These are phyloP conservation scores for Akanthomyces dipterigenus DNA, from an alignment of 2,329 filamentous ascomycete species.

Conservation along the genomic window DNA sequence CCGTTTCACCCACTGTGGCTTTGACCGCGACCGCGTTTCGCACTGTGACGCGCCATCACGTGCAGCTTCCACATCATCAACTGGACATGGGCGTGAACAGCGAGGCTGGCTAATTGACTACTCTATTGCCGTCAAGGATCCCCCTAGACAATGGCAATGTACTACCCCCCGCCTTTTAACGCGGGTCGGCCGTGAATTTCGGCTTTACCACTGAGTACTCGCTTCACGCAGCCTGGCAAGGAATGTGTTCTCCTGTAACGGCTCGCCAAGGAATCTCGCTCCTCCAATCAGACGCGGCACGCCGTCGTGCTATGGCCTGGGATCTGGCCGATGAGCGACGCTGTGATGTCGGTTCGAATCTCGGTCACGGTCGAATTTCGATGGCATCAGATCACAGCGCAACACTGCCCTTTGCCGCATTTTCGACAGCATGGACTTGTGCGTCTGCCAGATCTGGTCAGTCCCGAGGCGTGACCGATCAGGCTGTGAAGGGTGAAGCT, in stretches of 20 bases:
- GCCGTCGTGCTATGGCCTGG: background rate
- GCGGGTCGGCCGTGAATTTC: background rate
- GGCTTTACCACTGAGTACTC: background rate
- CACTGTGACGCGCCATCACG: constrained; percentile 5
- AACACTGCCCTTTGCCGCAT: background rate
- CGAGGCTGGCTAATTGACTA: background rate
- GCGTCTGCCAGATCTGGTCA: no score
- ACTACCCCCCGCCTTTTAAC: background rate
- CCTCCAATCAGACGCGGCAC: background rate
- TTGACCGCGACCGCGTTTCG: background rate
- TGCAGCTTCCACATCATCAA: background rate
- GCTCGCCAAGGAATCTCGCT: background rate
- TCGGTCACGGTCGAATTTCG: constrained; percentile 5
- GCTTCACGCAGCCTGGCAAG: background rate
- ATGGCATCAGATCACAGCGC: background rate
- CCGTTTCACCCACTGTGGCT: background rate
- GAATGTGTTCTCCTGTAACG: background rate
- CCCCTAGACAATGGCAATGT: background rate
- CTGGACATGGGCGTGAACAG: background rate
- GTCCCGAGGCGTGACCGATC: background rate
- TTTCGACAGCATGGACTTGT: background rate
- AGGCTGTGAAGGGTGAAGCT: background rate
- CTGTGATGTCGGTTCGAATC: background rate
- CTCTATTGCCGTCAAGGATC: background rate
- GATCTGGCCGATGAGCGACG: background rate